Conservation (phyloP, 805 yeast genomes). For the Hyphopichia homilentoma region DNA sequence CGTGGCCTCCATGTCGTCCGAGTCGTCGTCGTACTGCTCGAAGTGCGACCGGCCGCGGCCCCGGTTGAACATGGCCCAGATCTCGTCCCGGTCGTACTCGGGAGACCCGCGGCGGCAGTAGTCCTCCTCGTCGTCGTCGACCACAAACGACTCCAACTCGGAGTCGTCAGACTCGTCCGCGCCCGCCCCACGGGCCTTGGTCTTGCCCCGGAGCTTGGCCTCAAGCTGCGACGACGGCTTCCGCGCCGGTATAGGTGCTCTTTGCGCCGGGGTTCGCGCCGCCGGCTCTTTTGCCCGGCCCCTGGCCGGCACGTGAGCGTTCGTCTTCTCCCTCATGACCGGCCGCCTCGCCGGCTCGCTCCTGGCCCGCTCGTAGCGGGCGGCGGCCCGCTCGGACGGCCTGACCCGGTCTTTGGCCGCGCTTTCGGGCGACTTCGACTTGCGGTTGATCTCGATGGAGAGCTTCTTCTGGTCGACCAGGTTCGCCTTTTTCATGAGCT, state of each 20-base stretch:
- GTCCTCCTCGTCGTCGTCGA: slow-evolving; percentile 32
- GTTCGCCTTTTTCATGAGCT: slow-evolving; percentile 67
- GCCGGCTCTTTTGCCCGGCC: neutral
- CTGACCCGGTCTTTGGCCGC: slow-evolving; percentile 1
- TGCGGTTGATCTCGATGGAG: slow-evolving; percentile 34
- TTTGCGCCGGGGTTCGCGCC: neutral
- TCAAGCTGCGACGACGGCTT: slow-evolving; percentile 56
- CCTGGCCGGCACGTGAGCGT: slow-evolving; percentile 1
- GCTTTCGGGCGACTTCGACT: slow-evolving; percentile 34
- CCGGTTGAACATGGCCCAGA: slow-evolving; percentile 79
- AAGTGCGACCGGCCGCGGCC: slow-evolving; percentile 52
- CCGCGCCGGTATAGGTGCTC: slow-evolving; percentile 43
- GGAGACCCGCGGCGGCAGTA: slow-evolving; percentile 15
- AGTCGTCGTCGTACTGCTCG: slow-evolving; percentile 40
- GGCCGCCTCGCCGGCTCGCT: neutral
- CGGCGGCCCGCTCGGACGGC: neutral
- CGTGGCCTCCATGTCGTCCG: slow-evolving; percentile 89
- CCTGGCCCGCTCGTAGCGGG: neutral
- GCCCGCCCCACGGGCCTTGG: slow-evolving; percentile 4
- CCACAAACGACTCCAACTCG: slow-evolving; percentile 55
- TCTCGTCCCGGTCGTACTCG: slow-evolving; percentile 79
- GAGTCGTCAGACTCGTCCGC: slow-evolving; percentile 38
- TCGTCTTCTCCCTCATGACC: slow-evolving; percentile 2
- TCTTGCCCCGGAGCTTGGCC: slow-evolving; percentile 36
- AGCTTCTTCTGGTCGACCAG: slow-evolving; percentile 47